phyloP scores from a whole-genome alignment of 257 asterid species.

The Primulina eburnea region DNA sequence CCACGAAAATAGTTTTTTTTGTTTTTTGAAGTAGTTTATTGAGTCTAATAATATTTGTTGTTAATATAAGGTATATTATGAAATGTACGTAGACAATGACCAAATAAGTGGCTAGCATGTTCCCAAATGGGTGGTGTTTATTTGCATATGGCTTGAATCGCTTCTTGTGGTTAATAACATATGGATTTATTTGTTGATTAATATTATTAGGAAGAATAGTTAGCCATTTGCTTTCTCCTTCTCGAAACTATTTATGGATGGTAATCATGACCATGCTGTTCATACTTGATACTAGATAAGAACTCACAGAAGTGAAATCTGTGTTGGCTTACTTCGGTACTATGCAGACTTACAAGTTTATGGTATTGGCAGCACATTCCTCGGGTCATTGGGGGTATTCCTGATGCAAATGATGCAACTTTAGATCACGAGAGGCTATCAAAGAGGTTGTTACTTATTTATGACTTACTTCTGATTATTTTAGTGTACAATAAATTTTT shows the following conservation, averaged over 20 bases:
- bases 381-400: constrained; percentile 69
- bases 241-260: background rate
- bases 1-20: too few relatives aligned
- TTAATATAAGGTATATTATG: too few relatives aligned
- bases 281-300: constrained; percentile 9
- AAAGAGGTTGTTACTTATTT: constrained; percentile 51
- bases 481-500: background rate
- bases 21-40: too few relatives aligned
- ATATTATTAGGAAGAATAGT: background rate
- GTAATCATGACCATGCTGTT: background rate
- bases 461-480: background rate
- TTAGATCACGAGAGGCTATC: constrained; percentile 85
- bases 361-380: constrained; percentile 83
- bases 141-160: background rate
- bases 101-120: background rate
- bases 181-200: background rate
- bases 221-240: constrained; percentile 1
- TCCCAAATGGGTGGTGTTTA: background rate
- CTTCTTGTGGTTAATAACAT: background rate
- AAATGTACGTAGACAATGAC: background rate
- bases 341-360: constrained; percentile 29
- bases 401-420: constrained; percentile 81
- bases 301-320: background rate
- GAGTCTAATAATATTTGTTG: background rate
- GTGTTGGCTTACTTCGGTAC: constrained; percentile 18